Conservation (phyloP, 768 basidiomycete species). For the Russula foetens region DNA sequence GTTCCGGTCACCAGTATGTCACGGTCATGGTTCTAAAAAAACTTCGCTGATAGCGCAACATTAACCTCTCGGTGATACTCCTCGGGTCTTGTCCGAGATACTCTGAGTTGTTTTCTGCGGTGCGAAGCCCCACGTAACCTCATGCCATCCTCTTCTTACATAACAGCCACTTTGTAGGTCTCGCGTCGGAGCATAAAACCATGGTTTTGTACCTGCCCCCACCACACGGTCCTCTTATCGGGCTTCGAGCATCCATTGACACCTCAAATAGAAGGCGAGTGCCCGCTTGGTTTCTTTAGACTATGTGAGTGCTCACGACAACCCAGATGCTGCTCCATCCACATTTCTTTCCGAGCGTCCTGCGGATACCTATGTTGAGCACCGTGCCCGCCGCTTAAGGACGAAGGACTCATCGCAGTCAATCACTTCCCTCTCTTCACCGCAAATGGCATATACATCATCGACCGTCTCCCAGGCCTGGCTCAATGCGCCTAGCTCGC, state of each 20-base stretch:
- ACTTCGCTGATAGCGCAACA: neutral
- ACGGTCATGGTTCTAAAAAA: neutral
- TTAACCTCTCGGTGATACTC: neutral
- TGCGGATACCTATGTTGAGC: neutral
- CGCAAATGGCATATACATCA: neutral
- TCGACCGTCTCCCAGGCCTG: neutral
- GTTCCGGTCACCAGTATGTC: neutral
- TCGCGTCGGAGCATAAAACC: neutral
- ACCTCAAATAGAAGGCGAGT: too few relatives aligned
- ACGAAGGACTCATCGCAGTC: neutral
- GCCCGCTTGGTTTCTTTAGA: too few relatives aligned
- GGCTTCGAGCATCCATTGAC: too few relatives aligned
- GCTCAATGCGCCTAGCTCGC: too few relatives aligned
- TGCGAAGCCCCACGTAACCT: neutral
- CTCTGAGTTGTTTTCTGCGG: neutral
- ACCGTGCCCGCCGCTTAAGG: neutral
- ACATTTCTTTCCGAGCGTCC: too few relatives aligned
- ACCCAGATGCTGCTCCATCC: neutral
- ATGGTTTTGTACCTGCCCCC: neutral
- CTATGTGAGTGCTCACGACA: neutral
- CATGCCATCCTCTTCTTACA: neutral
- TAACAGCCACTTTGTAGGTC: neutral
- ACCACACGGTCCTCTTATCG: neutral
- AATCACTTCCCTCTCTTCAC: neutral
- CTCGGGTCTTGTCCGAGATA: neutral